Base-by-base conservation (phyloP, 148 eudicot species). In the Selenicereus undatus region DNA sequence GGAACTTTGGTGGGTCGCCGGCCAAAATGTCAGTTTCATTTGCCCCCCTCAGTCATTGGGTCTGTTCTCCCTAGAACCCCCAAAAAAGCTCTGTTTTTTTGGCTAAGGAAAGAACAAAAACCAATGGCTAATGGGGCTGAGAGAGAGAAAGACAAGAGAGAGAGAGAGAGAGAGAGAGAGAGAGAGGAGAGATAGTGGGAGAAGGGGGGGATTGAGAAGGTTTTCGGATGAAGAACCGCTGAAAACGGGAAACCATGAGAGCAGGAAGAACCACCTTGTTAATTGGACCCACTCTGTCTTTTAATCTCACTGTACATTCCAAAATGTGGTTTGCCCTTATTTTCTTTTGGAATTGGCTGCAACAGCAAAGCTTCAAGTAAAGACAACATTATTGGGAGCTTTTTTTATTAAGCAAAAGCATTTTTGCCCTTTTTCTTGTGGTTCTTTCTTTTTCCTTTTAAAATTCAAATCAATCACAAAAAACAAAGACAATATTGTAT, bases 191-290 rank as follows among this genome's bases (percentile, higher is more conserved):
- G 60, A 74, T 39, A 78, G 84, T 80, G 80, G 76, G 77, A 83
- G 79, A 78, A 8, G 58, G 48, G 51, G 51, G 42, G 14, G 69
- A 51, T 39, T 39, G 13, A n/a, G 78, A 29, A 65, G 36, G 75
- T 68, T 69, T 69, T 69, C 29, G 81, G 56, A 64, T 72, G 78
- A 76, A 80, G 35, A 80, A 80, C 56, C 86, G 86, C 26, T 12
- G 52, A 80, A 76, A 80, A 62, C 86, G 83, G 86, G 50, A 76
- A 48, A 80, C 83, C 85, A 83, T 35, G 16, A 71, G 45, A n/a
- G 68, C 24, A 45, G 29, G 36, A 54, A 27, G 42, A 30, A 13
- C 1, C 43, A 14, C 42, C 18, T 54, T 9, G 51, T 66, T 39
- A 39, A 39, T 39, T 26, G 74, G 75, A 42, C 73, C 82, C 77